Base-by-base conservation (phyloP, 805 yeast species). In the Starmerella sp. region DNA sequence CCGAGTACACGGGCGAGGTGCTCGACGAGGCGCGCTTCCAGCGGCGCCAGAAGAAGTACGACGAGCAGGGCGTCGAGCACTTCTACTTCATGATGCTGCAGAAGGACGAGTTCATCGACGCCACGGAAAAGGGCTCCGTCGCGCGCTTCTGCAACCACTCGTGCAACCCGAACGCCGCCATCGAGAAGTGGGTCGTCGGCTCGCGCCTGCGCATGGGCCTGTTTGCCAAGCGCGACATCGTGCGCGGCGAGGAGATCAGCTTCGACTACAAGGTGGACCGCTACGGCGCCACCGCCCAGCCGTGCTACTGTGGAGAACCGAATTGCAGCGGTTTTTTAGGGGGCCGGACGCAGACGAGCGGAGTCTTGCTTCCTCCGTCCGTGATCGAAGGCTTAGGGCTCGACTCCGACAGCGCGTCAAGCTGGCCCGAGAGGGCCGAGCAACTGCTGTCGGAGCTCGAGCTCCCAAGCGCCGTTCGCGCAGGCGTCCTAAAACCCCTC, bases 161-260 rank as follows among this genome's bases (percentile, higher is more conserved):
- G 22, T 91, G 98, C 69, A 82, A 80, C 64, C 98, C 98, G 11
- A 93, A 93, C 68, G 91, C 95, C 28, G 87, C 79, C 63, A 96
- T 91, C 44, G 96, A 91, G 69, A 91, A 91, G 72, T 91, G 98
- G 98, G 93, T 90, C 15, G 97, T 91, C 13, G 89, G 89, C 32
- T 86, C 85, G 57, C 84, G 87, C 66, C 75, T 88, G 55, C 77
- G 88, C 60, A 93, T 93, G 97, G 98, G 97, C 32, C 85, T 91
- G 29, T 93, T 91, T 67, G 86, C 97, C 51, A 85, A 85, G 62
- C 74, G 95, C 59, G 69, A 75, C 31, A 87, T 91, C 52, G 46
- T 60, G 7, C 68, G 69, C 56, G 96, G 96, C 53, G 97, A 93
- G 69, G 98, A 91, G 67, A 80, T 91, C 61, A 87, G 97, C 0